These are phyloP conservation scores for Arabidopsis hybrid DNA, from an alignment of 441 rosid genomes.

Conservation along the genomic window DNA sequence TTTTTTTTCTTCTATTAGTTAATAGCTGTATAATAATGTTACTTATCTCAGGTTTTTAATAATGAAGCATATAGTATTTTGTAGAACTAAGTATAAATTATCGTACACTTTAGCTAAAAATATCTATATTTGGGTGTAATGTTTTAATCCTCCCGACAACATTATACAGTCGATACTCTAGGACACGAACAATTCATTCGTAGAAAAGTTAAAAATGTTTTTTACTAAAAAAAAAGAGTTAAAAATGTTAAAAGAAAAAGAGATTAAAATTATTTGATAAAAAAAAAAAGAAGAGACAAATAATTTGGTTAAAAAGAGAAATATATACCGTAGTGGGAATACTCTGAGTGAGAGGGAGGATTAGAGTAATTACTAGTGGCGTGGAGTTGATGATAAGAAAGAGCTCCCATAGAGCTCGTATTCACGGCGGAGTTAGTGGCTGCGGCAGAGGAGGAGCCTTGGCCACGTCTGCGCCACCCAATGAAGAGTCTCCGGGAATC, in stretches of 20 bases:
- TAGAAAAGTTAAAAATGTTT: too few relatives aligned
- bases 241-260: background rate
- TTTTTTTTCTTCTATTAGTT: background rate
- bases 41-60: conserved; percentile 25
- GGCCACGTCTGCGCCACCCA: conserved; percentile 78
- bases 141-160: conserved; percentile 32
- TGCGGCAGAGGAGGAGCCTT: conserved; percentile 24
- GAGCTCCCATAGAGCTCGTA: conserved; percentile 17
- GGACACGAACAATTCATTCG: too few relatives aligned
- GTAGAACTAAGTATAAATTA: background rate
- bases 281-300: too few relatives aligned
- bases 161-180: background rate
- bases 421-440: conserved; percentile 11
- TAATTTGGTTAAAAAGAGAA: background rate
- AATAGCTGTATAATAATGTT: conserved; percentile 33
- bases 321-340: conserved; percentile 40
- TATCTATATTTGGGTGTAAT: background rate
- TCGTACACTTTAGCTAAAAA: background rate
- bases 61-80: background rate
- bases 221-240: too few relatives aligned
- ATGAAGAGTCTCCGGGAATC: conserved; percentile 73
- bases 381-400: conserved; percentile 33
- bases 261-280: too few relatives aligned
- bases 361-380: conserved; percentile 38
- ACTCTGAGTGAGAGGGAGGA: conserved; percentile 26